phyloP scores from a whole-genome alignment of 2,329 filamentous ascomycete genomes.

The Pyrenochaeta sp. region DNA sequence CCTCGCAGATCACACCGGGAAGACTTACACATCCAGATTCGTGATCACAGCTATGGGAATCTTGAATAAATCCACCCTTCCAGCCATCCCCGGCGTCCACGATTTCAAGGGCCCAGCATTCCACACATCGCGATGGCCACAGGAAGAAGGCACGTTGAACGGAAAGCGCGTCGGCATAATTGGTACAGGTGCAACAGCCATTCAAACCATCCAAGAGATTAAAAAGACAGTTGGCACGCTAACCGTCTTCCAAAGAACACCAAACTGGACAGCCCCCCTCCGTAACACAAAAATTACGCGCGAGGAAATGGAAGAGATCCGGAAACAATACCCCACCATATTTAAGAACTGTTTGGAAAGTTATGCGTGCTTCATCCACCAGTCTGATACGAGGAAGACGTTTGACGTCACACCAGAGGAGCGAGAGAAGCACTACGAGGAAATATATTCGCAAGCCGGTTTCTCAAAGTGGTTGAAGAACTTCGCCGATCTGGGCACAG shows the following conservation, averaged over 20 bases:
- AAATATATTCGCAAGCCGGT: constrained; percentile 27
- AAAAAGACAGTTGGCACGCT: constrained; percentile 17
- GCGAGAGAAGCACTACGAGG: constrained; percentile 26
- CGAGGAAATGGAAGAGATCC: constrained; percentile 25
- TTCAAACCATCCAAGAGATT: constrained; percentile 20
- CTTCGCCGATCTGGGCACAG: constrained; percentile 31
- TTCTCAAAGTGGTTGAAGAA: constrained; percentile 28
- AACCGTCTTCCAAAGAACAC: constrained; percentile 22
- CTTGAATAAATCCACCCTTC: constrained; percentile 27
- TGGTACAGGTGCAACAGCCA: constrained; percentile 17
- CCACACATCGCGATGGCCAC: constrained; percentile 18
- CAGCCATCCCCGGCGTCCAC: constrained; percentile 30
- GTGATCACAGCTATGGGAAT: constrained; percentile 34
- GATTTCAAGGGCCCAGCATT: constrained; percentile 26
- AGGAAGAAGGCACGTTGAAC: constrained; percentile 5
- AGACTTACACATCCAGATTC: constrained; percentile 23
- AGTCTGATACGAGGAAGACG: constrained; percentile 16
- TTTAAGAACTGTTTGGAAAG: constrained; percentile 25
- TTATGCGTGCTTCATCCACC: constrained; percentile 26
- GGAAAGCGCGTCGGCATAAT: constrained; percentile 20
- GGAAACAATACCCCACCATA: constrained; percentile 21
- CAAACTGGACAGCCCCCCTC: constrained; percentile 29
- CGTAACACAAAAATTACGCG: constrained; percentile 24
- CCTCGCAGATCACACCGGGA: constrained; percentile 19
- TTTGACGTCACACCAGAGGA: constrained; percentile 22